These are phyloP conservation scores for Escovopsis sp. DNA, from an alignment of 2,329 filamentous ascomycete genomes.

Conservation along the genomic window DNA sequence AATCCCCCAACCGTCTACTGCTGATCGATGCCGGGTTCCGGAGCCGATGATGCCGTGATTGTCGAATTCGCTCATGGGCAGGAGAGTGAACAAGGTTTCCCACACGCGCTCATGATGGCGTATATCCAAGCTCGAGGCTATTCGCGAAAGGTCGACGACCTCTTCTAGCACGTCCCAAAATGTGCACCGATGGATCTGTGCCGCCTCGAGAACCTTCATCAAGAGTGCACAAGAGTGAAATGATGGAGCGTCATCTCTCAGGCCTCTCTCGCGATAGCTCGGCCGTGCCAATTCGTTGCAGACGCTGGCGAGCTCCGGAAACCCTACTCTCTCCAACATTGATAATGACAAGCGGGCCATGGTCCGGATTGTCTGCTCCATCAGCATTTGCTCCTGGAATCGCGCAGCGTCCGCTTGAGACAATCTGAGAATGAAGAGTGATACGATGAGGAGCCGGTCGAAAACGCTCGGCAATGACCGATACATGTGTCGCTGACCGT, in stretches of 20 bases:
- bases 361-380: conserved; percentile 33
- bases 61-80: conserved; percentile 47
- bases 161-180: conserved; percentile 46
- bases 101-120: conserved; percentile 39
- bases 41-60: conserved; percentile 31
- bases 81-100: conserved; percentile 42
- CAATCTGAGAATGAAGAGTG: conserved; percentile 24
- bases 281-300: conserved; percentile 33
- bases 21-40: conserved; percentile 14
- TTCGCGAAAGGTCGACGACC: conserved; percentile 18
- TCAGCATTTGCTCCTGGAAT: conserved; percentile 22
- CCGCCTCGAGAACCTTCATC: conserved; percentile 36
- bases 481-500: conserved; percentile 1
- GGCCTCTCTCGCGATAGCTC: conserved; percentile 32
- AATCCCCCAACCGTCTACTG: conserved; percentile 42
- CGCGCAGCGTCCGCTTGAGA: conserved; percentile 21
- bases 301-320: conserved; percentile 26
- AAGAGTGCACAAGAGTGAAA: conserved; percentile 43
- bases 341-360: conserved; percentile 23
- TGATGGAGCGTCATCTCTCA: conserved; percentile 28
- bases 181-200: conserved; percentile 32
- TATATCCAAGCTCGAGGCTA: conserved; percentile 22
- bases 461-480: conserved; percentile 12
- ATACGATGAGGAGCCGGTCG: conserved; percentile 17
- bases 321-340: conserved; percentile 26